A percentile compares a stretch with the other conserved stretches of the same genome.
Evolutionary conservation across 2,329 filamentous ascomycete genomes (phyloP).

Genomic region (Pyricularia sp.): DNA sequence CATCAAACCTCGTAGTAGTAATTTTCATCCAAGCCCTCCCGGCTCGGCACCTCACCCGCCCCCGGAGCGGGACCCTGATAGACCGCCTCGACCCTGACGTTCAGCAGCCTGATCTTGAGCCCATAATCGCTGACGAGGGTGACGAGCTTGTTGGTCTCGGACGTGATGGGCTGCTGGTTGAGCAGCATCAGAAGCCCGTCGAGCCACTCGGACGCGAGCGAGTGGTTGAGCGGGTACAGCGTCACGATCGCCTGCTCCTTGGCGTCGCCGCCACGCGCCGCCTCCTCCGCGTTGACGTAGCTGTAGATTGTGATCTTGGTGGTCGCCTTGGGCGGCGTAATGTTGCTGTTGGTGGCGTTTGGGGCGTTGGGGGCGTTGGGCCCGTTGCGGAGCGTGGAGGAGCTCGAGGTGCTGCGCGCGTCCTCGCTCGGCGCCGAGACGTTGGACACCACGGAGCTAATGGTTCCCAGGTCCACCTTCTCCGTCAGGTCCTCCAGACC

Average conservation of each 20-base stretch:
- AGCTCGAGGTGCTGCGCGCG: conserved; percentile 31
- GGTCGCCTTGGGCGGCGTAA: conserved; percentile 32
- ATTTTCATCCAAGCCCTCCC: conserved; percentile 82
- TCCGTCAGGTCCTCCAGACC: conserved; percentile 64
- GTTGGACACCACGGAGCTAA: conserved; percentile 92
- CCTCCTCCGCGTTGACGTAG: conserved; percentile 38
- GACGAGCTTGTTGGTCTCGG: conserved; percentile 86
- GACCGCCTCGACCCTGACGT: conserved; percentile 74
- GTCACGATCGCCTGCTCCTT: conserved; percentile 70
- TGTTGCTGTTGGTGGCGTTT: conserved; percentile 27
- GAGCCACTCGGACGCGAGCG: conserved; percentile 88
- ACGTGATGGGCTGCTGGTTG: conserved; percentile 92
- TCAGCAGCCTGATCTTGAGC: conserved; percentile 83
- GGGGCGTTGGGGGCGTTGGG: neutral
- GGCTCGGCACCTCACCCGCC: conserved; percentile 66
- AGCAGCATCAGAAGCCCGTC: conserved; percentile 92
- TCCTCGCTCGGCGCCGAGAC: conserved; percentile 60
- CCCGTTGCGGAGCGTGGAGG: conserved; percentile 29
- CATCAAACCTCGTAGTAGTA: conserved; percentile 76
- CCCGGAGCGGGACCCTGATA: conserved; percentile 60
- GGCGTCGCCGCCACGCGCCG: conserved; percentile 18
- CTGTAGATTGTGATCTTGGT: conserved; percentile 93
- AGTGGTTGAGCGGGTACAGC: conserved; percentile 73
- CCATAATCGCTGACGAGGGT: conserved; percentile 83
- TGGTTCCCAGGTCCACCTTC: conserved; percentile 77